Conservation (phyloP, 2,329 filamentous ascomycete species). For the Xenoacremonium recifei region DNA sequence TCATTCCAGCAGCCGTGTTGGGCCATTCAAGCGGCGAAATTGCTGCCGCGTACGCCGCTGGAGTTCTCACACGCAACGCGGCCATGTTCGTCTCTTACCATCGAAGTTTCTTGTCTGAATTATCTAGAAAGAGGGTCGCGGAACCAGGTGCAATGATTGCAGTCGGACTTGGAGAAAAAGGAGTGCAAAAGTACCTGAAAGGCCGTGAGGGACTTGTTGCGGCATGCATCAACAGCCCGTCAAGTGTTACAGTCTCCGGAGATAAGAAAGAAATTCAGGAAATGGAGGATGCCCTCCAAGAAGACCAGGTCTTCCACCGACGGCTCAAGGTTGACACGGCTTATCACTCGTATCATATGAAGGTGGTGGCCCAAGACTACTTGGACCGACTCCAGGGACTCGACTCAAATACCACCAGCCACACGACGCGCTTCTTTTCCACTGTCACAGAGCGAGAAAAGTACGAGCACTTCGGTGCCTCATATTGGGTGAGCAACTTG, state of each 20-base stretch:
- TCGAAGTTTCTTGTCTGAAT: constrained; percentile 27
- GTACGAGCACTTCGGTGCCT: constrained; percentile 1
- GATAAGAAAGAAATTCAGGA: neutral
- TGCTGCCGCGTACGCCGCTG: constrained; percentile 32
- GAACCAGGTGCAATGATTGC: constrained; percentile 5
- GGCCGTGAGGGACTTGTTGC: constrained; percentile 13
- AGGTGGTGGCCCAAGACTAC: constrained; percentile 39
- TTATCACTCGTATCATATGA: constrained; percentile 47
- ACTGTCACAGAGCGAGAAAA: constrained; percentile 3
- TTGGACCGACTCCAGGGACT: neutral
- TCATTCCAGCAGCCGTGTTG: constrained; percentile 27
- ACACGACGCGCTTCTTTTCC: constrained; percentile 4
- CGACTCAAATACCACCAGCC: neutral
- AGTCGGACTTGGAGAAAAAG: neutral
- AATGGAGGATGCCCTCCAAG: neutral
- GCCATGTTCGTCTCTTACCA: constrained; percentile 30
- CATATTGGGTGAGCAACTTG: constrained; percentile 39
- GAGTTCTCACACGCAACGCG: constrained; percentile 31
- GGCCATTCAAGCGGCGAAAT: constrained; percentile 38
- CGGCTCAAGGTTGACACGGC: constrained; percentile 36
- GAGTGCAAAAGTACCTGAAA: neutral
- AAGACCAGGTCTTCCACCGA: neutral
- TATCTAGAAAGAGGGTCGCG: neutral
- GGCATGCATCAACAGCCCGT: constrained; percentile 23
- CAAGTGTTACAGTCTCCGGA: constrained; percentile 21